Conservation (phyloP, 208 protist species). For the Naegleria gruberi region DNA sequence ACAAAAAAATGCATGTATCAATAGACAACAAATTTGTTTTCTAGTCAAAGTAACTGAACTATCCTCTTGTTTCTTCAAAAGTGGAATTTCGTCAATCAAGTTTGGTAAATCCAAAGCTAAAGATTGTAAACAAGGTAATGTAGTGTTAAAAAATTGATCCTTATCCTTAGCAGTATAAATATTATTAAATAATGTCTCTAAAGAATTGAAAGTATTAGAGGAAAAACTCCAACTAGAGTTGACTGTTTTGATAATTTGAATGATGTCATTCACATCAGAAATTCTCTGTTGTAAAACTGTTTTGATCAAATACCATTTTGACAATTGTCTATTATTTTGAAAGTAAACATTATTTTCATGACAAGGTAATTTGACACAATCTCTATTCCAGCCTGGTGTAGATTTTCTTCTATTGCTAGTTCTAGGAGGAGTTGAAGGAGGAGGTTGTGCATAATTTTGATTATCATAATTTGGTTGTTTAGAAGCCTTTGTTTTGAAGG, state of each 20-base stretch:
- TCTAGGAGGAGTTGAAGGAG: not conserved
- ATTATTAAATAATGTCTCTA: not conserved
- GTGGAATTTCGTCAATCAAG: not conserved
- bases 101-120: not conserved
- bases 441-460: too few relatives aligned
- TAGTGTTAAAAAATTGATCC: not conserved
- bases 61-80: not conserved
- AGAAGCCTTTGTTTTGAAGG: not conserved
- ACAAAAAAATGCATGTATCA: not conserved
- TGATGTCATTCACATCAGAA: not conserved
- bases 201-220: too few relatives aligned
- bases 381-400: not conserved
- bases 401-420: not conserved
- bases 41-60: not conserved
- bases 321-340: not conserved
- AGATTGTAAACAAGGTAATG: not conserved
- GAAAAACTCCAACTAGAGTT: not conserved
- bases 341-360: slow-evolving; percentile 9
- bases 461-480: not conserved
- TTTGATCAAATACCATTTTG: slow-evolving; percentile 8
- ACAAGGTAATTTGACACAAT: not conserved
- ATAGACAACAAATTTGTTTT: slow-evolving; percentile 2
- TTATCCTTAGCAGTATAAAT: not conserved
- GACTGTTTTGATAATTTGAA: not conserved
- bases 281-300: not conserved